phyloP scores from a whole-genome alignment of 257 asterid genomes.

The Verbascum thapsus region DNA sequence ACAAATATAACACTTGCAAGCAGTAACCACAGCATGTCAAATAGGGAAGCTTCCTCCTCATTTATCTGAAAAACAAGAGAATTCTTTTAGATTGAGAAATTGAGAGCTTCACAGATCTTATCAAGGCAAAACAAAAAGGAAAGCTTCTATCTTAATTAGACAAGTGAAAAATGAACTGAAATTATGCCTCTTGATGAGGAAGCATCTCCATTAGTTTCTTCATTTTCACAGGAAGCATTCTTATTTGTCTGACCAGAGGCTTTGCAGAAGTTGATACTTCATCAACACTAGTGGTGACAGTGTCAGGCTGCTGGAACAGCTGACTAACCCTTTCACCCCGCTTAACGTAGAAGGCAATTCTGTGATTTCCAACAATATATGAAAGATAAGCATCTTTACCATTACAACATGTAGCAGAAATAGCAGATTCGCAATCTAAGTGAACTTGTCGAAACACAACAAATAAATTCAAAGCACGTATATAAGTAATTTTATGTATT shows the following conservation, averaged over 20 bases:
- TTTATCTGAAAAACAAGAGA: slow-evolving; percentile 52
- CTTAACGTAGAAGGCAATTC: slow-evolving; percentile 59
- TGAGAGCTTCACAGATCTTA: slow-evolving; percentile 7
- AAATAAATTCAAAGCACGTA: slow-evolving; percentile 21
- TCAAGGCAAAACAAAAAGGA: background rate
- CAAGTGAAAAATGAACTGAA: slow-evolving; percentile 18
- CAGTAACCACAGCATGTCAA: slow-evolving; percentile 92
- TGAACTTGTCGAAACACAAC: slow-evolving; percentile 1
- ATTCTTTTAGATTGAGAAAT: slow-evolving; percentile 16
- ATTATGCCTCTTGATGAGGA: slow-evolving; percentile 94
- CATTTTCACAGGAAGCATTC: slow-evolving; percentile 66
- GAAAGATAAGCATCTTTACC: slow-evolving; percentile 25
- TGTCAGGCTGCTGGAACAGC: slow-evolving; percentile 70
- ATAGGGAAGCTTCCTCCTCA: slow-evolving; percentile 98
- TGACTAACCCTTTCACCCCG: slow-evolving; percentile 59
- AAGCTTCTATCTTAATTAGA: slow-evolving; percentile 20
- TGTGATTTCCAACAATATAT: slow-evolving; percentile 39
- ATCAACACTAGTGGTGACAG: slow-evolving; percentile 68
- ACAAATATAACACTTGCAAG: slow-evolving; percentile 99
- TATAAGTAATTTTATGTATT: slow-evolving; percentile 1
- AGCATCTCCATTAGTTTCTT: slow-evolving; percentile 76
- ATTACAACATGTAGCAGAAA: slow-evolving; percentile 8
- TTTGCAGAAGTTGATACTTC: slow-evolving; percentile 79
- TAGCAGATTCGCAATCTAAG: slow-evolving; percentile 13
- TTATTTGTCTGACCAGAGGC: slow-evolving; percentile 75